Conservation (phyloP, 2,329 filamentous ascomycete species). For the Neonectria faginata region DNA sequence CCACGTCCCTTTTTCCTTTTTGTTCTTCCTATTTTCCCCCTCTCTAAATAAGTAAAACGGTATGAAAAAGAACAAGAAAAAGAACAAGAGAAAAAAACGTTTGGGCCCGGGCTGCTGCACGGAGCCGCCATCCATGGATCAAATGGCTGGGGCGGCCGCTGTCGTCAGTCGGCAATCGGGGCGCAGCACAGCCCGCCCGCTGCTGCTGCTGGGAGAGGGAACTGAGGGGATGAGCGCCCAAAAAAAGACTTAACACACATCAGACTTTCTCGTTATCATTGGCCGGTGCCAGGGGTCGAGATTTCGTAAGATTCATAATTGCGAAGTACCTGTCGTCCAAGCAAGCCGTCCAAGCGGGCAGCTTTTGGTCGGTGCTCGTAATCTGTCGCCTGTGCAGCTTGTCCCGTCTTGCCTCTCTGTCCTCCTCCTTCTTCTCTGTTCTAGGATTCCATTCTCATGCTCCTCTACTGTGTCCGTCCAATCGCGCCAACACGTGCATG, state of each 20-base stretch:
- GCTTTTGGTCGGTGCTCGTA: background rate
- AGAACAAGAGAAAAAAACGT: background rate
- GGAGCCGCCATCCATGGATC: background rate
- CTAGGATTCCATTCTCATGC: background rate
- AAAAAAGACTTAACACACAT: background rate
- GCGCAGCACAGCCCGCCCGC: constrained; percentile 8
- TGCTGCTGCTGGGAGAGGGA: background rate
- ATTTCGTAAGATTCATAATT: background rate
- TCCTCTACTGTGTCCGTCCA: background rate
- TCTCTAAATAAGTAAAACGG: too few relatives aligned
- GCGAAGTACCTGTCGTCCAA: background rate
- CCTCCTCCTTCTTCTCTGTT: background rate
- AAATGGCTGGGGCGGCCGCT: constrained; percentile 4
- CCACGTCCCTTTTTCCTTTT: too few relatives aligned
- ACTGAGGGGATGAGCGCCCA: background rate
- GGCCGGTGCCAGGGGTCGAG: background rate
- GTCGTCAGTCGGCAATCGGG: constrained; percentile 10
- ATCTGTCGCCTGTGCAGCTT: background rate
- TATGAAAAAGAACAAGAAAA: too few relatives aligned
- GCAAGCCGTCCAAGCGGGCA: too few relatives aligned
- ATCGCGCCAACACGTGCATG: constrained; percentile 9
- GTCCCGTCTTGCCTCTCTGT: background rate
- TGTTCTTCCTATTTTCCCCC: too few relatives aligned
- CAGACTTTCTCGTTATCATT: background rate
- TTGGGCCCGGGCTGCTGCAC: background rate